Base-by-base conservation (phyloP, 306 rosid genomes). In the Dalbergia cultrata region DNA sequence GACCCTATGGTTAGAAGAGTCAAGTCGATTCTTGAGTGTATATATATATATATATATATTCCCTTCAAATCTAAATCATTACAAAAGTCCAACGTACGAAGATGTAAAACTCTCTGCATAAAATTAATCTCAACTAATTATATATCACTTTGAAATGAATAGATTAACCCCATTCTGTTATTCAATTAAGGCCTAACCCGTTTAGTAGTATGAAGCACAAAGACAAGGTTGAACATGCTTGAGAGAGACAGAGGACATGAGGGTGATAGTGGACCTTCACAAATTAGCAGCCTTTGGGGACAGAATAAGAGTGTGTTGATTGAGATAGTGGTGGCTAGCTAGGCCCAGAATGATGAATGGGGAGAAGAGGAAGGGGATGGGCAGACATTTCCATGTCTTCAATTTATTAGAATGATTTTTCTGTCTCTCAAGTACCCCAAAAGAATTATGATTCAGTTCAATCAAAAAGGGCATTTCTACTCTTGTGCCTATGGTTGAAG, bases 251-350 rank as follows among this genome's bases (percentile, higher is more conserved):
- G 57, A 62, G 37, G 79, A 34, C 77, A 82, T 41, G 81, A 73
- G 69, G 45, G 16, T 59, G 78, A 83, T 39, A 73, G 92, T 82
- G 94, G 91, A 78, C 89, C 91, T 26, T 74, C 26, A n/a, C 13
- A 74, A 7, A 37, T 37, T 64, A 74, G 64, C 58, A 16, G 78
- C 11, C 74, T 74, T 60, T 85, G 70, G 67, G 81, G 86, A 66
- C 86, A 75, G 81, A 80, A 78, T 47, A 77, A 74, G 81, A 73
- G 78, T 59, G n/a, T 64, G 72, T 31, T 76, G 90, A 87, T 71
- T 67, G 81, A 43, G 89, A 87, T 83, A 35, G 79, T 82, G 81
- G 86, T 87, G 72, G 63, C 54, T 80, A 45, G 41, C 41, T 77
- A 60, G 78, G 62, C 70, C 58, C 47, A 75, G 26, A 79, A 65